Evolutionary conservation across 805 yeast genomes (phyloP).

Genomic region (Candida nanaspora): DNA sequence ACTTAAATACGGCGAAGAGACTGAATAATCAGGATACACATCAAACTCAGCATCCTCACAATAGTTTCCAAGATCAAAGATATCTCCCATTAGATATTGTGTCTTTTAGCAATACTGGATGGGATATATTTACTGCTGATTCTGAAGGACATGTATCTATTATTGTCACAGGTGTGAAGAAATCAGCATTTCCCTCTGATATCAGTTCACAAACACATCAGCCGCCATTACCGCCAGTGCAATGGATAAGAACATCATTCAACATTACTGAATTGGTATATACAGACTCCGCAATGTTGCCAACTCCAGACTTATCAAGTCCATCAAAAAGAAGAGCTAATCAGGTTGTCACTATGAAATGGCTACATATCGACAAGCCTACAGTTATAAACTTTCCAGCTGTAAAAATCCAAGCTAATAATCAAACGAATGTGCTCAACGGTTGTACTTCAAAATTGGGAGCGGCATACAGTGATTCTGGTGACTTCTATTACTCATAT

Average conservation of each 20-base stretch:
- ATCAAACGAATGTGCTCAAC: constrained; percentile 19
- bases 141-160: constrained; percentile 58
- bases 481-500: constrained; percentile 37
- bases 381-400: constrained; percentile 58
- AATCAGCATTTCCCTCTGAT: constrained; percentile 25
- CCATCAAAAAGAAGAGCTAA: constrained; percentile 13
- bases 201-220: constrained; percentile 20
- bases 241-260: constrained; percentile 30
- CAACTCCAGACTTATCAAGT: constrained; percentile 19
- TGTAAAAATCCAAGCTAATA: constrained; percentile 22
- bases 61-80: not conserved
- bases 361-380: constrained; percentile 72
- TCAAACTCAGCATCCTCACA: not conserved
- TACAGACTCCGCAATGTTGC: constrained; percentile 26
- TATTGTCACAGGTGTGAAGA: constrained; percentile 41
- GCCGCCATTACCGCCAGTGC: constrained; percentile 11
- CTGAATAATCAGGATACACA: not conserved
- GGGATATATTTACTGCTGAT: constrained; percentile 78
- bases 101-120: constrained; percentile 72
- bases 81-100: constrained; percentile 29
- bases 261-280: constrained; percentile 39
- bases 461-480: constrained; percentile 26
- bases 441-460: constrained; percentile 30
- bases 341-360: constrained; percentile 46
- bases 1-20: constrained; percentile 3